Conservation (phyloP, 805 yeast genomes). For the Barnettozyma pratensis region DNA sequence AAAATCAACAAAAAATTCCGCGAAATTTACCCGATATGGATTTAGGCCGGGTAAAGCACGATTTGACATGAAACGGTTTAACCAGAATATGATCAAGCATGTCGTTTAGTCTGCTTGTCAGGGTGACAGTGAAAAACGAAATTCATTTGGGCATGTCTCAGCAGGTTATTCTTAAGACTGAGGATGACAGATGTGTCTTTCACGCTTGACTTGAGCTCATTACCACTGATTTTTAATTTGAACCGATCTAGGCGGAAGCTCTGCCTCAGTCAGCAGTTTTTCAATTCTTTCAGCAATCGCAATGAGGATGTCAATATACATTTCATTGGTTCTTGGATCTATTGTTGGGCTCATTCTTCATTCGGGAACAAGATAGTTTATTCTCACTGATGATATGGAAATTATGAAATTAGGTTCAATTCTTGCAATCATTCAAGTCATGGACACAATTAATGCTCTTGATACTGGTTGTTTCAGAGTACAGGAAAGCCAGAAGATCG, state of each 20-base stretch:
- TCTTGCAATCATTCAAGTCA: constrained; percentile 56
- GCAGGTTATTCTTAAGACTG: no score
- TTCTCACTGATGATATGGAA: constrained; percentile 49
- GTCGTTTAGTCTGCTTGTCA: no score
- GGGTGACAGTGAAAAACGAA: no score
- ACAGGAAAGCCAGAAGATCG: constrained; percentile 66
- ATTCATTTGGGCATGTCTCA: no score
- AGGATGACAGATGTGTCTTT: no score
- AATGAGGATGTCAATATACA: constrained; percentile 32
- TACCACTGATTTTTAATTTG: no score
- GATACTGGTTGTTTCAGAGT: constrained; percentile 72
- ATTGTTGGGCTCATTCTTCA: constrained; percentile 41
- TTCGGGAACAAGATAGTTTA: constrained; percentile 26
- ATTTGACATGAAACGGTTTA: background rate
- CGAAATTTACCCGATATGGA: constrained; percentile 1
- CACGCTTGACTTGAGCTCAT: no score
- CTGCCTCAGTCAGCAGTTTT: no score
- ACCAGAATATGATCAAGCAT: background rate
- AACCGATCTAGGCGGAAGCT: no score
- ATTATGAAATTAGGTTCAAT: constrained; percentile 43
- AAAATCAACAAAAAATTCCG: background rate
- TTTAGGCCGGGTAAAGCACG: background rate
- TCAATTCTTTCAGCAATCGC: constrained; percentile 24
- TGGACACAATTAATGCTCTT: constrained; percentile 58
- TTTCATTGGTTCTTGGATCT: constrained; percentile 29